Evolutionary conservation across 2,329 filamentous ascomycete genomes (phyloP).

Genomic region (Aspergillus niger): DNA sequence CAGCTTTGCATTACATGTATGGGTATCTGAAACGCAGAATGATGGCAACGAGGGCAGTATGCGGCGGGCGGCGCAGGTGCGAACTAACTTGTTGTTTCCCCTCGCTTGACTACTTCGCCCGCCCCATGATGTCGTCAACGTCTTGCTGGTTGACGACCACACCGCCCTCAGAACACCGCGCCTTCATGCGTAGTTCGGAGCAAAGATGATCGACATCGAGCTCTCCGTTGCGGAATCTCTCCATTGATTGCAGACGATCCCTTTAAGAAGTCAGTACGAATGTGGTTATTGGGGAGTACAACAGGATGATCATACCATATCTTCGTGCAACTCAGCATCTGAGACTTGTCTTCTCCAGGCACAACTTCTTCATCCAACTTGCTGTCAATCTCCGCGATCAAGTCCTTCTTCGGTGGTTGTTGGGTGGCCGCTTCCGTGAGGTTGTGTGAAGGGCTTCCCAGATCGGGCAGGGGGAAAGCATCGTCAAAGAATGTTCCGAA

Average conservation of each 20-base stretch:
- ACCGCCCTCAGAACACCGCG: constrained; percentile 85
- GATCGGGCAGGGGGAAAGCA: constrained; percentile 74
- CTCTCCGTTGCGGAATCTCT: constrained; percentile 84
- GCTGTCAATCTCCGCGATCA: constrained; percentile 75
- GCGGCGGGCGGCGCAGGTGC: not conserved
- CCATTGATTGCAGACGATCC: constrained; percentile 85
- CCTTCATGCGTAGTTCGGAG: constrained; percentile 90
- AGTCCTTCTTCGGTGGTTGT: constrained; percentile 61
- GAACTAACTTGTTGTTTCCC: not conserved
- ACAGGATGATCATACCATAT: constrained; percentile 73
- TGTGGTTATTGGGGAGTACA: not conserved
- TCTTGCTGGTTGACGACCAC: constrained; percentile 87
- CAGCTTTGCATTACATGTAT: constrained; percentile 4
- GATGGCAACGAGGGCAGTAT: constrained; percentile 1
- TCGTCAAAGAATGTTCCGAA: constrained; percentile 76
- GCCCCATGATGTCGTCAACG: constrained; percentile 74
- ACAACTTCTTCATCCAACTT: constrained; percentile 68
- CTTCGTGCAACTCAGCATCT: constrained; percentile 81
- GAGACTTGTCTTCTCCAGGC: constrained; percentile 60
- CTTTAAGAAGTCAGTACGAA: constrained; percentile 48
- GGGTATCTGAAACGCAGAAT: constrained; percentile 12
- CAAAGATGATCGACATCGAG: constrained; percentile 94
- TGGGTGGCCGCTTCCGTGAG: constrained; percentile 38
- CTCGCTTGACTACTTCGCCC: constrained; percentile 30
- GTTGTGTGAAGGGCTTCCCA: constrained; percentile 77